These are phyloP conservation scores for Dichotomopilus funicola DNA, from an alignment of 2,329 filamentous ascomycete genomes.

Conservation along the genomic window DNA sequence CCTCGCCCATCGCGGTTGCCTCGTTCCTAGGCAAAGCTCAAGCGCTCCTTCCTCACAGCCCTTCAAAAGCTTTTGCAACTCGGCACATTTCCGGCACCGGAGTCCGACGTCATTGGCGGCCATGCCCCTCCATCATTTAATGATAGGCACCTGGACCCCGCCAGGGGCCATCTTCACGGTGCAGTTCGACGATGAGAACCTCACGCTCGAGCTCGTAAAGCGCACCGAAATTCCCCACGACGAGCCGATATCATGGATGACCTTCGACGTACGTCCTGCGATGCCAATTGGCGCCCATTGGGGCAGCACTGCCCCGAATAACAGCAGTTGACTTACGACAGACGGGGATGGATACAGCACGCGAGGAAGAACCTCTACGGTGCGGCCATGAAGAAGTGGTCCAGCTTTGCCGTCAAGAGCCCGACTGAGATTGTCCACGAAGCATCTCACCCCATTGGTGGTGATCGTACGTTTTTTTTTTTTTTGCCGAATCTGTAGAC, in stretches of 20 bases:
- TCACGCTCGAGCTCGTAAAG: slow-evolving; percentile 69
- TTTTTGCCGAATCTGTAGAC: not conserved
- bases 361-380: slow-evolving; percentile 79
- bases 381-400: slow-evolving; percentile 90
- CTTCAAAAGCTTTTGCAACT: not conserved
- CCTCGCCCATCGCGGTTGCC: not conserved
- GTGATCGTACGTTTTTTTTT: slow-evolving; percentile 55
- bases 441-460: slow-evolving; percentile 66
- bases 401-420: slow-evolving; percentile 68
- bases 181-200: slow-evolving; percentile 74
- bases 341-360: slow-evolving; percentile 48
- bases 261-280: slow-evolving; percentile 63
- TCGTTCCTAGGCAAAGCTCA: not conserved
- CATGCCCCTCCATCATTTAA: slow-evolving; percentile 79
- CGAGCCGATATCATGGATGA: slow-evolving; percentile 91
- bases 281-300: slow-evolving; percentile 5
- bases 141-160: slow-evolving; percentile 88
- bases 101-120: slow-evolving; percentile 31
- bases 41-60: not conserved
- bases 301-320: slow-evolving; percentile 3
- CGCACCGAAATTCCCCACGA: slow-evolving; percentile 74
- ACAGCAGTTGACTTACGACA: no score
- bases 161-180: slow-evolving; percentile 88
- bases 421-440: slow-evolving; percentile 71
- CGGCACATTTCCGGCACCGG: slow-evolving; percentile 9